Conservation (phyloP, 2,329 filamentous ascomycete species). For the Dactylella cylindrospora region DNA sequence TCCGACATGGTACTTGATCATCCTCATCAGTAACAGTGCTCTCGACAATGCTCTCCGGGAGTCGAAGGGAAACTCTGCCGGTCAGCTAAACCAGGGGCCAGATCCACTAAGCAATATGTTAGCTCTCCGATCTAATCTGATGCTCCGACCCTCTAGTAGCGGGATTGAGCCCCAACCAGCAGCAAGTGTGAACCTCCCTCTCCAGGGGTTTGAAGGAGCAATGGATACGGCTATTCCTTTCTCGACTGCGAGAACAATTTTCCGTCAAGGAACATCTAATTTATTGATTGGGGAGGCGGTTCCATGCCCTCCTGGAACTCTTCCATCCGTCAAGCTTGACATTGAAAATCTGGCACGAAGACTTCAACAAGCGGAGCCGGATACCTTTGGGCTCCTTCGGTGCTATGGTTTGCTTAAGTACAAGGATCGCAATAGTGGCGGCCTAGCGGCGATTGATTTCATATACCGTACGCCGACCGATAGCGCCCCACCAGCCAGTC, state of each 20-base stretch:
- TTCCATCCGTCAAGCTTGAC: conserved; percentile 38
- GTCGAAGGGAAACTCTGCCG: conserved; percentile 1
- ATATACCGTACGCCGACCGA: conserved; percentile 25
- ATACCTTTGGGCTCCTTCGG: conserved; percentile 46
- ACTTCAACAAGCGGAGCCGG: conserved; percentile 46
- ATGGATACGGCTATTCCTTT: conserved; percentile 16
- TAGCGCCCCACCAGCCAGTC: too few species aligned
- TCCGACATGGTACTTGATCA: conserved; percentile 52
- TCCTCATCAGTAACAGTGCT: conserved; percentile 44
- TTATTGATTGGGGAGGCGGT: conserved; percentile 8
- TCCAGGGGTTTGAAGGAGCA: conserved; percentile 4
- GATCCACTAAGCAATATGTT: too few species aligned
- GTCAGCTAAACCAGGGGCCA: too few species aligned
- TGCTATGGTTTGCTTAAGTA: conserved; percentile 46
- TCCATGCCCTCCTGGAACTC: conserved; percentile 19
- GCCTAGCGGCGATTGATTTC: conserved; percentile 8
- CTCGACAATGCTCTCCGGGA: conserved; percentile 48
- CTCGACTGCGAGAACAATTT: conserved; percentile 14
- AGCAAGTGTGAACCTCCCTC: conserved; percentile 3
- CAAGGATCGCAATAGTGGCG: conserved; percentile 5
- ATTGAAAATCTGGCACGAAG: conserved; percentile 42
- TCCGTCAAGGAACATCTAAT: conserved; percentile 18
- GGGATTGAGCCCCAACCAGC: not conserved
- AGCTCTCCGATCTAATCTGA: too few species aligned
- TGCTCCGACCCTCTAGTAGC: too few species aligned